Base-by-base conservation (phyloP, 768 basidiomycete species). In the Trametes sanguinea region DNA sequence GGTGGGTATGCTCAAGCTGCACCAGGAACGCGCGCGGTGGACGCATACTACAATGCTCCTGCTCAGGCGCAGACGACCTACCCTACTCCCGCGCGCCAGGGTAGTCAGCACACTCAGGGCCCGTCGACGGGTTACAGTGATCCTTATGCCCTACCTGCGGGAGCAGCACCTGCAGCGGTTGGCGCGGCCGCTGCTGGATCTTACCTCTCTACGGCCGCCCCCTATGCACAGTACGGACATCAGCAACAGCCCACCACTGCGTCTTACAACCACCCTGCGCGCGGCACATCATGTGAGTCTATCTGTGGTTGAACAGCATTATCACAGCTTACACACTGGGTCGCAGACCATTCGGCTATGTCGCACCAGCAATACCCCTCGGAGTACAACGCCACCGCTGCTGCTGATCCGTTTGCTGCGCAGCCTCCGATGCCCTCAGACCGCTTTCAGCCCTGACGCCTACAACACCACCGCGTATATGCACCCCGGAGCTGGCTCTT, bases 1-100 rank as follows among this genome's bases (percentile, higher is more conserved):
- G 75, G 77, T 56, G 89, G 89, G 6, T 93, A 93, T 71, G 78
- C 83, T 2, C 86, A 83, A 63, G 89, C 81, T 22, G 75, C 86
- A 4, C 73, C 77, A 14, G 91, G 91, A 2, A 81, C 84, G 43
- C 83, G 89, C 45, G 84, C 92, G 4, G 79, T 92, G 6, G 91
- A 93, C 68, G 88, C 89, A 22, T 92, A 90, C 63, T 89, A 92
- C 68, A 75, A 80, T 35, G 77, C 80, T 2, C 76, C 68, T 22
- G 61, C 67, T 37, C 72, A 65, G 52, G 32, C 40, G 8, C 65
- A 65, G 54, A 67, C 60, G 39, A 44, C 52, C 17, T 64, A 60
- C 17, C 65, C 70, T n/a, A 43, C 62, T 27, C 64, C 69, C 9
- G 58, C 73, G 37, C 76, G 78, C 40, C 78, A 77, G 57, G 74